Evolutionary conservation across 2,329 filamentous ascomycete species (phyloP).

Genomic region (Botrytis squamosa): DNA sequence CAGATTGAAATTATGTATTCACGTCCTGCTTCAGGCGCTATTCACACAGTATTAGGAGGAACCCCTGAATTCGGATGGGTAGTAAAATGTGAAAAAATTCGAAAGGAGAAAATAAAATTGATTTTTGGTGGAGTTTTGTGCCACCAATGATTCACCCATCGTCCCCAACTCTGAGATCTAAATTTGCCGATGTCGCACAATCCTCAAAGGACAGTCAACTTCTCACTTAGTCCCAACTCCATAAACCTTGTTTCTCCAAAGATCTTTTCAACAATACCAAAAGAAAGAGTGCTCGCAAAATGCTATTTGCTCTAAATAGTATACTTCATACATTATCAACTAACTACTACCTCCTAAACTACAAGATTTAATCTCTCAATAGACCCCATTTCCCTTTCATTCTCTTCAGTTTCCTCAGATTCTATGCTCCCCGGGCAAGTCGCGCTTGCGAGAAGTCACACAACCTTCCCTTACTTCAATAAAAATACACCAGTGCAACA

Average conservation of each 20-base stretch:
- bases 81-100: not conserved
- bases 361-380: not conserved
- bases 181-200: not conserved
- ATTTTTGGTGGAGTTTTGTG: not conserved
- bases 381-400: not conserved
- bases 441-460: not conserved
- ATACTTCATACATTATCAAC: slow-evolving; percentile 1
- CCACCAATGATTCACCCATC: not conserved
- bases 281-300: not conserved
- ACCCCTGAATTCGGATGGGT: not conserved
- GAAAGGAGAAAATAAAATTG: not conserved
- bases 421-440: not conserved
- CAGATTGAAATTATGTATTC: too few species aligned
- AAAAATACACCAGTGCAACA: not conserved
- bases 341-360: not conserved
- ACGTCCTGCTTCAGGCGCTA: too few species aligned
- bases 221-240: not conserved
- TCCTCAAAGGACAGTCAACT: not conserved
- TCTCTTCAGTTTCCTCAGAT: not conserved
- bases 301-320: not conserved
- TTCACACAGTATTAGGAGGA: too few species aligned
- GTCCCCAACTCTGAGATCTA: not conserved
- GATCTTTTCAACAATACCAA: not conserved
- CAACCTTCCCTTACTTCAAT: not conserved
- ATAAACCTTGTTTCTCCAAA: not conserved